Evolutionary conservation across 305 asterid genomes (phyloP).

Genomic region (Vinca major): DNA sequence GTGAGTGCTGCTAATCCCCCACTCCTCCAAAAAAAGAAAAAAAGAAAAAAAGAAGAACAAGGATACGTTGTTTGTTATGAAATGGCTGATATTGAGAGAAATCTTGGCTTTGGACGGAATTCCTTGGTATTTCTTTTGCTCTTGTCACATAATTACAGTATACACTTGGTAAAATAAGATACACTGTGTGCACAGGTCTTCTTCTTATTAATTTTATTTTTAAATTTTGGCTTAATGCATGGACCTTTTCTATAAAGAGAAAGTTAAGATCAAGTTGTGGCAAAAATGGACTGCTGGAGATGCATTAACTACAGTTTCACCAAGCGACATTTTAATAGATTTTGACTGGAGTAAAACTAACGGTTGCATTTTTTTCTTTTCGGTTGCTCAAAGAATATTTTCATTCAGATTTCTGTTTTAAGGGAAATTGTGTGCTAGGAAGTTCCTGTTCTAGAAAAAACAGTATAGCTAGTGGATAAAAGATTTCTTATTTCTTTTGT

Average conservation of each 20-base stretch:
- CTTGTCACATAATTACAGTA: constrained; percentile 5
- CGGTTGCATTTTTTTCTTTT: not conserved
- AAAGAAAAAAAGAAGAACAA: no score
- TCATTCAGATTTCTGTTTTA: not conserved
- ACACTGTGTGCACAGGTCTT: no score
- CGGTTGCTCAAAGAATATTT: not conserved
- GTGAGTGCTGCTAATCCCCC: constrained; percentile 28
- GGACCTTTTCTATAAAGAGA: no score
- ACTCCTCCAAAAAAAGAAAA: no score
- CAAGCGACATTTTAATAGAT: not conserved
- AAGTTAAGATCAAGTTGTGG: not conserved
- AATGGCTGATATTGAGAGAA: constrained; percentile 85
- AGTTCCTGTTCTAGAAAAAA: not conserved
- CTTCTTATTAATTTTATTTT: no score
- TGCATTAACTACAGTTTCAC: not conserved
- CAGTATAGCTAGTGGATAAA: not conserved
- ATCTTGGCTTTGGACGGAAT: constrained; percentile 86
- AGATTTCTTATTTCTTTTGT: not conserved
- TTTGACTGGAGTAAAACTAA: not conserved
- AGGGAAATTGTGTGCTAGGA: not conserved
- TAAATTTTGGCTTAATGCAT: no score
- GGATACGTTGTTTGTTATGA: constrained; percentile 90
- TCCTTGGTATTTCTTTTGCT: constrained; percentile 57
- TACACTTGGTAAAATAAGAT: no score
- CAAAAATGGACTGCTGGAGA: not conserved